Evolutionary conservation across 441 rosid genomes (phyloP).

Genomic region (Populus hybrid): DNA sequence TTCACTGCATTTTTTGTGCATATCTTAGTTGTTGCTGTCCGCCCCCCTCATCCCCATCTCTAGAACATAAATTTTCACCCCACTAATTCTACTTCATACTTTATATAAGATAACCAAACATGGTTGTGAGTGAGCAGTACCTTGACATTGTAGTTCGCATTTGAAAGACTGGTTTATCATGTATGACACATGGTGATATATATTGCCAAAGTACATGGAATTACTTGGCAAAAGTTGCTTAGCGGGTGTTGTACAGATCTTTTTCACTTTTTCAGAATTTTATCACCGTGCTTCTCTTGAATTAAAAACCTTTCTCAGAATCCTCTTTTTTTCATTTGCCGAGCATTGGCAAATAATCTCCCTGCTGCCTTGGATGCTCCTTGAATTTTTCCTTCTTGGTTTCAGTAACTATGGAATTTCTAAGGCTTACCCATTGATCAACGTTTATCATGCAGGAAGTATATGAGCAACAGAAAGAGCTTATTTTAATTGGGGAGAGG

Average conservation of each 20-base stretch:
- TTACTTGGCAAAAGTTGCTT: background rate
- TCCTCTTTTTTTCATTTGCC: constrained; percentile 17
- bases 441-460: constrained; percentile 56
- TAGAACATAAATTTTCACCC: background rate
- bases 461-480: constrained; percentile 86
- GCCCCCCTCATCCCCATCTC: background rate
- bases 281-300: constrained; percentile 4
- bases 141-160: background rate
- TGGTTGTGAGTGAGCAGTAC: background rate
- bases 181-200: background rate
- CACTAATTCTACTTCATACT: background rate
- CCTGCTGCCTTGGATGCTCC: constrained; percentile 8
- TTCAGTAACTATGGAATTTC: background rate
- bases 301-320: constrained; percentile 15
- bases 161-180: background rate
- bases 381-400: background rate
- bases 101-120: background rate
- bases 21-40: background rate
- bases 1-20: background rate
- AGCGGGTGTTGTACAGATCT: background rate
- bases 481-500: constrained; percentile 73
- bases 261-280: background rate
- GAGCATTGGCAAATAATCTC: constrained; percentile 4
- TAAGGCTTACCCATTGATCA: constrained; percentile 3
- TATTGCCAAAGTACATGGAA: background rate